Percentiles rank a stretch among this genome's conserved stretches.
Conservation (phyloP, 768 basidiomycete genomes). For the Mycena rebaudengoi region DNA sequence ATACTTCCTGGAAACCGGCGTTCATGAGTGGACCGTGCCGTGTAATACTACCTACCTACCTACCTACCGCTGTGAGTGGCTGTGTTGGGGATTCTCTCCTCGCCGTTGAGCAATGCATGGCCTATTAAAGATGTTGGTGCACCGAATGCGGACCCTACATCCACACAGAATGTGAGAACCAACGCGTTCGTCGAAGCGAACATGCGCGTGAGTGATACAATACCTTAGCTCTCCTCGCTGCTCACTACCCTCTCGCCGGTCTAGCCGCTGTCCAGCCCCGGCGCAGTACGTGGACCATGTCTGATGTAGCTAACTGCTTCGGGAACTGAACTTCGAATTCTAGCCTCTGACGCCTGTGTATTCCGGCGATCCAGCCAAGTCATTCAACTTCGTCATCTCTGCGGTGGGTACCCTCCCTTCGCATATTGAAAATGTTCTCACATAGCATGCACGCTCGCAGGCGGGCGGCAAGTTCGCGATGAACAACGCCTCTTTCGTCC, state of each 20-base stretch:
- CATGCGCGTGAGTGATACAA: not conserved
- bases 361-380: not conserved
- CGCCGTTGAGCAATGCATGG: not conserved
- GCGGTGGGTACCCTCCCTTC: not conserved
- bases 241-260: not conserved
- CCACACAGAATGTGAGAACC: not conserved
- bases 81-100: not conserved
- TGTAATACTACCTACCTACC: too few species aligned
- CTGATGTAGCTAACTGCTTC: not conserved
- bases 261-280: not conserved
- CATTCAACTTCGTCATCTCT: not conserved
- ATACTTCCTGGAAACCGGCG: too few species aligned
- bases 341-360: not conserved
- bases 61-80: not conserved
- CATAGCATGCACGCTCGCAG: not conserved
- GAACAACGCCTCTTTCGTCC: slow-evolving; percentile 1
- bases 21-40: too few species aligned
- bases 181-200: not conserved
- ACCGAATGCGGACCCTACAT: not conserved
- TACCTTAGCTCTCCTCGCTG: not conserved
- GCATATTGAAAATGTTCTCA: not conserved
- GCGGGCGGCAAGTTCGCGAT: not conserved
- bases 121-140: not conserved
- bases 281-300: not conserved
- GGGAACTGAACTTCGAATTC: not conserved